Evolutionary conservation across 768 basidiomycete species (phyloP).

Genomic region (Termitomyces sp.): DNA sequence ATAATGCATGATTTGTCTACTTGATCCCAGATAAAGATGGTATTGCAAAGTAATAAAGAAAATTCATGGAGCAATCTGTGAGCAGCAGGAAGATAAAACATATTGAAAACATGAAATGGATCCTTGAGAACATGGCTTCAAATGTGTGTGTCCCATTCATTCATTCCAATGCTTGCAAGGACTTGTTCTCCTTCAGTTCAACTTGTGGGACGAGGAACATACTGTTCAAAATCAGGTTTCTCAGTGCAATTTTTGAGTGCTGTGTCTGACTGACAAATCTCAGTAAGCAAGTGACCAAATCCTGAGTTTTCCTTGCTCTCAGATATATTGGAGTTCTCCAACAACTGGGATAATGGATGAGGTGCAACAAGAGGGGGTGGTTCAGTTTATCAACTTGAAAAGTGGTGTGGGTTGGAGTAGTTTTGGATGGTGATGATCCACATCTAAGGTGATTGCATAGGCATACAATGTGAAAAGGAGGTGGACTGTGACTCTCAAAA

Average conservation of each 20-base stretch:
- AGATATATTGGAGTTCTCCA: neutral
- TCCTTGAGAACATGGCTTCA: neutral
- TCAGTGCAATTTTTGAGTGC: too few species aligned
- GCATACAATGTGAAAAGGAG: neutral
- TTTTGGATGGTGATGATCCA: neutral
- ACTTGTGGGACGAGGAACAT: neutral
- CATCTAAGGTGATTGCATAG: neutral
- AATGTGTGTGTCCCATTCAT: neutral
- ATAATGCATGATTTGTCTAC: neutral
- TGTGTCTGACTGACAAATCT: too few species aligned
- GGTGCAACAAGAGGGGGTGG: too few species aligned
- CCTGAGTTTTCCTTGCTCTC: too few species aligned
- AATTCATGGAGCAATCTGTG: neutral
- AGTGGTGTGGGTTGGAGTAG: too few species aligned
- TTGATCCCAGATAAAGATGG: neutral
- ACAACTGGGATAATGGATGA: neutral
- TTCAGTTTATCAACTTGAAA: too few species aligned
- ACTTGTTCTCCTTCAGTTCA: neutral
- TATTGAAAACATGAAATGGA: neutral
- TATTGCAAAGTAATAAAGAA: neutral
- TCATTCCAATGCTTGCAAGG: neutral
- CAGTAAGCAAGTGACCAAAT: too few species aligned
- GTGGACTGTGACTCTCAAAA: too few species aligned
- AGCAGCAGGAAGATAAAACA: neutral
- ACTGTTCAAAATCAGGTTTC: too few species aligned